Conservation (phyloP, 345 rosid species). For the Kernera saxatilis region DNA sequence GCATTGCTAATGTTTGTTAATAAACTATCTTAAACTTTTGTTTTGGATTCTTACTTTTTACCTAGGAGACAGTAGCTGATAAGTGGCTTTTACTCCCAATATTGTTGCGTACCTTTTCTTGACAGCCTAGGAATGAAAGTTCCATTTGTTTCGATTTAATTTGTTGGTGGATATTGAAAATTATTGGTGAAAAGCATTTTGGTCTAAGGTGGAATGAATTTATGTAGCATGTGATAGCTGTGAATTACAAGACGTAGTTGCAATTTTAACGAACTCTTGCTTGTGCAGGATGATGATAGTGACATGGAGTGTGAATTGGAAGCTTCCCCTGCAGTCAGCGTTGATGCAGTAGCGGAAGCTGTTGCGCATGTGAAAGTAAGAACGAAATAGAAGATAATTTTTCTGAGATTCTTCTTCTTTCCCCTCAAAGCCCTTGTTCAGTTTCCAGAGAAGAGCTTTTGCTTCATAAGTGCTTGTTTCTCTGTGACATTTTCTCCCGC, state of each 20-base stretch:
- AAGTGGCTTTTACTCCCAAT: not conserved
- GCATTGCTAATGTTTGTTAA: not conserved
- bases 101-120: constrained; percentile 1
- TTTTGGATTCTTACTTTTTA: not conserved
- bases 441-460: not conserved
- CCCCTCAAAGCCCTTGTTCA: not conserved
- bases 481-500: not conserved
- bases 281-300: constrained; percentile 82
- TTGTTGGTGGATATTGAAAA: not conserved
- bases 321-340: constrained; percentile 57
- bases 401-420: not conserved
- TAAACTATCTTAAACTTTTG: not conserved
- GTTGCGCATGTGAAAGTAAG: constrained; percentile 84
- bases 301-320: constrained; percentile 88
- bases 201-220: not conserved
- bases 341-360: constrained; percentile 71
- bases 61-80: not conserved
- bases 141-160: not conserved
- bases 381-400: not conserved
- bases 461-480: not conserved
- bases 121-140: not conserved
- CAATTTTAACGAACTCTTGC: not conserved
- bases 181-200: not conserved
- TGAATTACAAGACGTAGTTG: not conserved
- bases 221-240: not conserved